Base-by-base conservation (phyloP, 371 early-diverging fungal species). In the Blakeslea trispora region DNA sequence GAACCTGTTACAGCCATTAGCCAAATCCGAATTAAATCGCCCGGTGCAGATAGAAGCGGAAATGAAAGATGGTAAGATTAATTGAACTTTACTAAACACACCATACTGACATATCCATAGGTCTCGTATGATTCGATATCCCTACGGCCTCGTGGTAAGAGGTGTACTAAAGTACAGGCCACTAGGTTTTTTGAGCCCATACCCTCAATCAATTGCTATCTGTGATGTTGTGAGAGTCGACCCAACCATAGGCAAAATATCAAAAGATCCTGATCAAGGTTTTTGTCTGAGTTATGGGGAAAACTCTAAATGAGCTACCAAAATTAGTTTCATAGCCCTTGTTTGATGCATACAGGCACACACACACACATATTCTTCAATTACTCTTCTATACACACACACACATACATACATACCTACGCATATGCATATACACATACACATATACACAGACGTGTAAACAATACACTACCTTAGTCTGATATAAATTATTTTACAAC, bases 141-240 rank as follows among this genome's bases (percentile, higher is more conserved):
- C 82, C 8, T 87, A 83, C 62, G 85, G 84, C 11, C 64, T 87
- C 39, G 85, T 84, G 1, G 75, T 84, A 18, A 75, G 88, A 54
- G 88, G 88, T 28, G 80, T 83, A 5, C 59, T 87, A 32, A 81
- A 81, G 50, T 87, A 87, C 58, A 74, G 71, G 18, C 71, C 77
- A 11, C 32, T 75, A 14, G 47, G 49, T 19, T 46, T 59, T 23
- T 19, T 59, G 11, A 59, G 45, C 15, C 55, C 55, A 24, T 60
- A 60, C 7, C 46, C 60, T 14, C 68, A 77, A 35, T 69, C 74
- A 2, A 59, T 71, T 28, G 63, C 72, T 8, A 72, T 81, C 1
- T 81, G 82, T 56, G 63, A 71, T 61, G 75, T 77, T 11, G 71
- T 66, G 8, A 61, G 63, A 6, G 72, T 81, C 15, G 66, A 81